phyloP scores from a whole-genome alignment of 75 land plant species.

The Sequoia sempervirens region DNA sequence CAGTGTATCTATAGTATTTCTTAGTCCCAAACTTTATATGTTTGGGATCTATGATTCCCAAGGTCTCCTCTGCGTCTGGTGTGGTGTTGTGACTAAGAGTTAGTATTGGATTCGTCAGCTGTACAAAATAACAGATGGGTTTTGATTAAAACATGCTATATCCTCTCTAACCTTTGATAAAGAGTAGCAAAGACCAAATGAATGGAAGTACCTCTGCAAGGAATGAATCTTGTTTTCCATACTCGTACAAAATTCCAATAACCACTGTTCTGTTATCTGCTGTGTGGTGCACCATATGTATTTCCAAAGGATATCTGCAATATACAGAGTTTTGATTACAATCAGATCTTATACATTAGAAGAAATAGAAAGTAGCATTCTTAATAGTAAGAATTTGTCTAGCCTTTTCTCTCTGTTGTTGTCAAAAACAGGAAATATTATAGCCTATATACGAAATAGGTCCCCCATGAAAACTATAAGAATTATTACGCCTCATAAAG shows the following conservation, averaged over 20 bases:
- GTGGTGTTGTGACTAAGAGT: not conserved
- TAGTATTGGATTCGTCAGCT: not conserved
- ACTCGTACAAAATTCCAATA: slow-evolving; percentile 22
- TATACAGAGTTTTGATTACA: not conserved
- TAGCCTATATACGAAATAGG: too few species aligned
- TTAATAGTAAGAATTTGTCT: too few species aligned
- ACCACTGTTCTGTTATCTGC: slow-evolving; percentile 13
- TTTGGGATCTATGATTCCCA: slow-evolving; percentile 24
- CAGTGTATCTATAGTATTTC: slow-evolving; percentile 40
- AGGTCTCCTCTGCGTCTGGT: slow-evolving; percentile 2
- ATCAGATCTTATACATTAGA: too few species aligned
- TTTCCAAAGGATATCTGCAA: slow-evolving; percentile 25
- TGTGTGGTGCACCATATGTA: slow-evolving; percentile 33
- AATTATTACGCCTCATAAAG: too few species aligned
- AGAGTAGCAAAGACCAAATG: not conserved
- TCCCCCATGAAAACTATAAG: too few species aligned
- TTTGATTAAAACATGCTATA: too few species aligned
- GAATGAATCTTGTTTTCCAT: slow-evolving; percentile 25
- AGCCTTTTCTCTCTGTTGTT: too few species aligned
- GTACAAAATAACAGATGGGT: not conserved
- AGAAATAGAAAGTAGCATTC: too few species aligned
- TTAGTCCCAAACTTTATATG: slow-evolving; percentile 22
- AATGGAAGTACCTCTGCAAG: slow-evolving; percentile 19
- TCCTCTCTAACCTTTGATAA: too few species aligned
- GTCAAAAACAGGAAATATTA: too few species aligned